Conservation (phyloP, 1,139 yeast species). For the Diutina rugosa region DNA sequence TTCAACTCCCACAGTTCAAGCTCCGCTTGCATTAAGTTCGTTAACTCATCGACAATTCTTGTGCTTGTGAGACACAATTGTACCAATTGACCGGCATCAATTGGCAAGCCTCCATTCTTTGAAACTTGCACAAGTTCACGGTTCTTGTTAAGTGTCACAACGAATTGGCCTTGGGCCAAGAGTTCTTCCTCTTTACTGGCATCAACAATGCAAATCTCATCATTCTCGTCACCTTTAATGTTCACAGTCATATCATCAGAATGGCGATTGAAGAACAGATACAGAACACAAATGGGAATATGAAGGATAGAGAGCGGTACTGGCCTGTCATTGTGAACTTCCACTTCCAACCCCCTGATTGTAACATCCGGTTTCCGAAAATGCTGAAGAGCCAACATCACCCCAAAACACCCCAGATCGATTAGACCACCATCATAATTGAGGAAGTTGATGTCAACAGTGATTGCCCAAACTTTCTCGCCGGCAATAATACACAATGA, state of each 20-base stretch:
- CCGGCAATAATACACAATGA: conserved; percentile 87
- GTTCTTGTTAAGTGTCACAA: conserved; percentile 79
- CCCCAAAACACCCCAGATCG: conserved; percentile 85
- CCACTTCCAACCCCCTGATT: conserved; percentile 43
- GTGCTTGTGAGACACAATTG: conserved; percentile 61
- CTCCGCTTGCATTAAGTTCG: conserved; percentile 38
- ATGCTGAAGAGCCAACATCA: conserved; percentile 74
- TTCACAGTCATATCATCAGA: conserved; percentile 45
- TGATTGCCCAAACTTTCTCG: conserved; percentile 74
- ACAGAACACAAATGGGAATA: conserved; percentile 84
- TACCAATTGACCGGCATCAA: conserved; percentile 60
- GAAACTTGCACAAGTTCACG: conserved; percentile 82
- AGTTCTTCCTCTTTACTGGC: conserved; percentile 69
- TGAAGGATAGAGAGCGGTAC: conserved; percentile 78
- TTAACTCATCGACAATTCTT: conserved; percentile 45
- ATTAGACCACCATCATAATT: conserved; percentile 88
- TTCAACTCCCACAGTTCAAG: not conserved
- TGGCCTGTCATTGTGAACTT: conserved; percentile 65
- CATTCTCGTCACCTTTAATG: conserved; percentile 48
- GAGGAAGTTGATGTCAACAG: conserved; percentile 82
- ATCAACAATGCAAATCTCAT: conserved; percentile 61
- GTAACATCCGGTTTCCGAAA: conserved; percentile 77
- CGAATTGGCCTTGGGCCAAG: conserved; percentile 65
- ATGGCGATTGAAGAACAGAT: conserved; percentile 62
- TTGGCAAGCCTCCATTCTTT: conserved; percentile 83